Evolutionary conservation across 1,284 basidiomycete species (phyloP), one percentile per base, ranked within the genome.

Genomic region (Pseudozyma tsukubaensis): DNA sequence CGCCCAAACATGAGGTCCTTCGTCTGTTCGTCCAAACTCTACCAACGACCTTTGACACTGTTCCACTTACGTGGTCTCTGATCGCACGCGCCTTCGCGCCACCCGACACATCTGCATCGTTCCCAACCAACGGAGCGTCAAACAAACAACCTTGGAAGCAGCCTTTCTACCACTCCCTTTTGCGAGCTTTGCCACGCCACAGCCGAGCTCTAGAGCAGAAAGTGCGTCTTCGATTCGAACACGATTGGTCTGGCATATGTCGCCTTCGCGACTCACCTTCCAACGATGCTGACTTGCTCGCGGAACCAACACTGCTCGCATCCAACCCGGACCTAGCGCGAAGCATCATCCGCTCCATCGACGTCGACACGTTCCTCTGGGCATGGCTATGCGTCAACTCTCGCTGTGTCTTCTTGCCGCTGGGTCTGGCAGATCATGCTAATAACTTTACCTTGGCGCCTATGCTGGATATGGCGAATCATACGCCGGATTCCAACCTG

Each of bases 391-490:
- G 81, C 62, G 72, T 79, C 57, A 82, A 79, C 43, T 74, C 81
- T 12, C 77, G 82, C n/a, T 83, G 80, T 50, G 63, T 83, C 40
- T 81, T 72, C 40, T 32, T 76, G 13, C 78, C 77, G 8, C 72
- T 83, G 8, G 52, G 60, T 2, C 67, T 81, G 9, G 68, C 59
- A 11, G 52, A 71, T 14, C 81, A 81, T 29, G 57, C 58, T 12
- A 79, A 83, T 70, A 83, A 83, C 45, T 76, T 83, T 47, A 82
- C 82, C 1, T 50, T 83, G 4, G 80, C 79, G 13, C 81, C 82
- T 1, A 35, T 83, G 57, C 78, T 83, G 11, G 82, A 83, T 36
- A 83, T 83, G 82, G 79, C 81, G 34, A 83, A 83, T 47, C 82
- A 83, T 50, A 83, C 81, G 3, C 47, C 68, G 1, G 62, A 75